phyloP scores from a whole-genome alignment of 139 green algal species.

The Nannochloris sp. region DNA sequence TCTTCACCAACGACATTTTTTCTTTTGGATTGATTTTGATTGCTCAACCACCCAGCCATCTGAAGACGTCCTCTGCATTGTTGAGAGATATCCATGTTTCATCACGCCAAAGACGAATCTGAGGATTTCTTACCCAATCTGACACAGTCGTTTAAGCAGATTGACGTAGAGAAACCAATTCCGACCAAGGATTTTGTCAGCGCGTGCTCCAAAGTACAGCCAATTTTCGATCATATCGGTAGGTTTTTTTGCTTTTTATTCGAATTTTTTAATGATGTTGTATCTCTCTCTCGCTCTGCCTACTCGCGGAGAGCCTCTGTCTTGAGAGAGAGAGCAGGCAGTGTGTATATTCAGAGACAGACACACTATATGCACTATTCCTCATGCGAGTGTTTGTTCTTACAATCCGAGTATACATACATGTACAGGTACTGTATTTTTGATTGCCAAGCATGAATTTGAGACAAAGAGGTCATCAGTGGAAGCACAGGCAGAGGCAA shows the following conservation, averaged over 20 bases:
- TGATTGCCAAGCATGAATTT: slow-evolving; percentile 33
- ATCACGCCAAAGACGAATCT: neutral
- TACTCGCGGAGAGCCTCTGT: no score
- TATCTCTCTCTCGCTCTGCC: neutral
- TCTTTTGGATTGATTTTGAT: no score
- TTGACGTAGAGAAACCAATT: neutral
- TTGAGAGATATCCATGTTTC: slow-evolving; percentile 1
- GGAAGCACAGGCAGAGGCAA: neutral
- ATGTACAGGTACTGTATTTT: slow-evolving; percentile 21
- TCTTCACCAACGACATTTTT: no score
- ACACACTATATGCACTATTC: no score
- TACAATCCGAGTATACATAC: no score
- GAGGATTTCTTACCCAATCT: slow-evolving; percentile 3
- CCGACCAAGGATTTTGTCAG: slow-evolving; percentile 11
- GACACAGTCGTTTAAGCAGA: slow-evolving; percentile 6
- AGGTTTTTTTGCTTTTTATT: neutral
- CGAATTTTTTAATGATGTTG: neutral
- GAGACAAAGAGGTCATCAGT: slow-evolving; percentile 29
- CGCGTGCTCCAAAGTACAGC: slow-evolving; percentile 15
- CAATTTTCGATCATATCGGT: slow-evolving; percentile 34
- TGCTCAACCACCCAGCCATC: no score
- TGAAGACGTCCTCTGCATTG: no score
- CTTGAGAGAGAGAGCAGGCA: no score
- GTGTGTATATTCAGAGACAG: no score
- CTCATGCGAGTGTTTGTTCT: no score